Percentiles rank a stretch among this genome's conserved stretches.
Conservation (phyloP, 805 yeast species). For the Candida chauliodis region DNA sequence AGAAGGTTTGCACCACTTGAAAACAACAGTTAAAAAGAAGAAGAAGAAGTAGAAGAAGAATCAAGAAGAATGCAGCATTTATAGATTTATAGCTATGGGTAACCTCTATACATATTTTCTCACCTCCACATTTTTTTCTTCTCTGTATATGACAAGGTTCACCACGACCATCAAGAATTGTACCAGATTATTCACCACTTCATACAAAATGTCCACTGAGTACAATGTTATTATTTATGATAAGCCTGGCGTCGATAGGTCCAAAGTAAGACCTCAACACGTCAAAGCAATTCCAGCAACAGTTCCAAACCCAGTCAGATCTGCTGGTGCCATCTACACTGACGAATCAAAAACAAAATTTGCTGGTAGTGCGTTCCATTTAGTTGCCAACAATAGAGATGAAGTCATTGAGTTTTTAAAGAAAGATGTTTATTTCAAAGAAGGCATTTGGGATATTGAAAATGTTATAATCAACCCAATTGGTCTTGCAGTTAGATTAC, state of each 20-base stretch:
- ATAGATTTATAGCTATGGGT: too few relatives aligned
- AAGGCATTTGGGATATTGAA: constrained; percentile 76
- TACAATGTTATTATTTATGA: constrained; percentile 71
- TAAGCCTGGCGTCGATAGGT: constrained; percentile 60
- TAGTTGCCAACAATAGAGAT: constrained; percentile 62
- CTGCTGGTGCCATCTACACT: constrained; percentile 43
- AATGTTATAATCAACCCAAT: constrained; percentile 56
- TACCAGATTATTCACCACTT: constrained; percentile 4
- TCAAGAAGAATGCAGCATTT: neutral
- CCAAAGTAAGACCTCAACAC: constrained; percentile 51
- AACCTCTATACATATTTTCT: too few relatives aligned
- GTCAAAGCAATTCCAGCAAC: constrained; percentile 23
- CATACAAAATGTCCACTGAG: constrained; percentile 36
- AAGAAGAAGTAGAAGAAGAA: too few relatives aligned
- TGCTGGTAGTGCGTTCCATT: constrained; percentile 65
- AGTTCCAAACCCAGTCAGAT: constrained; percentile 30
- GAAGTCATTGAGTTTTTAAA: constrained; percentile 63
- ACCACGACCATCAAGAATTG: too few relatives aligned
- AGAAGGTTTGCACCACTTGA: constrained; percentile 36
- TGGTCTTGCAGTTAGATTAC: constrained; percentile 33
- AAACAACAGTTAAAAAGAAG: neutral
- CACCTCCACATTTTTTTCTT: constrained; percentile 1
- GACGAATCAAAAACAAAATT: constrained; percentile 45
- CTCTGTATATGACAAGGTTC: too few relatives aligned
- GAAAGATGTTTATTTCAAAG: constrained; percentile 56